Evolutionary conservation across 2,329 filamentous ascomycete genomes (phyloP).

Genomic region (Endothia cerciana): DNA sequence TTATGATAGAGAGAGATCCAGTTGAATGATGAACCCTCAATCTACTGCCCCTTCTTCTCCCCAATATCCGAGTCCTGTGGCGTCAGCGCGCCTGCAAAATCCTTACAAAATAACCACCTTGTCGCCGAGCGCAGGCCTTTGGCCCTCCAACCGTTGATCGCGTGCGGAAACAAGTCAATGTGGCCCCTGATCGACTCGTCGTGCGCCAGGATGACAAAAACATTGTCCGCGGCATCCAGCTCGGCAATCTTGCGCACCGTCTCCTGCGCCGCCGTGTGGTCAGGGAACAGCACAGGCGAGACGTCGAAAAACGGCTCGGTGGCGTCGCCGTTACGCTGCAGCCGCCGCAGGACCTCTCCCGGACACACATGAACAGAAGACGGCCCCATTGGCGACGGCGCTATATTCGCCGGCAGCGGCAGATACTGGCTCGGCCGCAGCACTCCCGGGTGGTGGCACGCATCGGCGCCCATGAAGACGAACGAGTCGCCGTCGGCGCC

Average conservation of each 20-base stretch:
- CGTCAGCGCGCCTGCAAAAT: not conserved
- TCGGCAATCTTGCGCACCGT: constrained; percentile 9
- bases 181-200: constrained; percentile 1
- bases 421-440: constrained; percentile 40
- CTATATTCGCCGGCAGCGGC: constrained; percentile 37
- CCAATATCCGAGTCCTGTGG: too few species aligned
- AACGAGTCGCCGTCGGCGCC: constrained; percentile 33
- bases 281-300: constrained; percentile 3
- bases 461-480: constrained; percentile 33
- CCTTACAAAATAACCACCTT: constrained; percentile 10
- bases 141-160: constrained; percentile 1
- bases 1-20: too few species aligned
- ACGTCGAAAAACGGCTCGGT: constrained; percentile 4
- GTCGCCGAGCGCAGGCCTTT: not conserved
- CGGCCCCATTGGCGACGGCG: too few species aligned
- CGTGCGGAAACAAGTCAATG: not conserved
- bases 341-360: not conserved
- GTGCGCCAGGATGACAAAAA: constrained; percentile 8
- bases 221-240: constrained; percentile 2
- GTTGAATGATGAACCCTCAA: too few species aligned
- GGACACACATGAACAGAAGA: too few species aligned
- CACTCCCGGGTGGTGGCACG: constrained; percentile 39
- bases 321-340: not conserved
- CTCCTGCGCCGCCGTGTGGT: not conserved
- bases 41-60: too few species aligned